Percentiles rank a stretch among this genome's conserved stretches.
phyloP scores from a whole-genome alignment of 192 early-diverging fungal species.

The Coemansia sp. region DNA sequence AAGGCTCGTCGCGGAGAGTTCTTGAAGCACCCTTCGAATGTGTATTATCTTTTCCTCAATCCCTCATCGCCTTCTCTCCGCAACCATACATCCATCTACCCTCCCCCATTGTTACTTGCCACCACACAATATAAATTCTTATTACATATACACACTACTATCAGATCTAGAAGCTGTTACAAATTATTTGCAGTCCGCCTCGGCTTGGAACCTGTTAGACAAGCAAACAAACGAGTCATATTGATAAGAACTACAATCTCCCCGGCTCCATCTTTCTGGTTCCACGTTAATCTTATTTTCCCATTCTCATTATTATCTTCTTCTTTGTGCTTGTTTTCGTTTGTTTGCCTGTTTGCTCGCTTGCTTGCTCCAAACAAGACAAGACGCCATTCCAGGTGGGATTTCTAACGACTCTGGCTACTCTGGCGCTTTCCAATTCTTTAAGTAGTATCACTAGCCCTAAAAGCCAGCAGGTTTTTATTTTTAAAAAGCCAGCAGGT shows the following conservation, averaged over 20 bases:
- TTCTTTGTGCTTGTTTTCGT: neutral
- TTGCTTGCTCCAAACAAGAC: neutral
- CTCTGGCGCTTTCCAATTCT: neutral
- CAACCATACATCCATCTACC: neutral
- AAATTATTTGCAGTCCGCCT: neutral
- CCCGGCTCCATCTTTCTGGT: neutral
- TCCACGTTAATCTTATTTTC: conserved; percentile 2
- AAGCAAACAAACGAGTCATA: neutral
- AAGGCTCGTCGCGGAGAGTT: neutral
- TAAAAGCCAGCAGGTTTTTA: neutral
- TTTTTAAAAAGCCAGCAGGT: no score
- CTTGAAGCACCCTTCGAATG: neutral
- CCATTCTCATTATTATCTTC: neutral
- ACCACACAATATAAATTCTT: neutral
- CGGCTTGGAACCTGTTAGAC: neutral
- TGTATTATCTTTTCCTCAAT: neutral
- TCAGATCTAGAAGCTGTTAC: no score
- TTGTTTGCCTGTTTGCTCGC: no score
- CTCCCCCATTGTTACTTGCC: neutral
- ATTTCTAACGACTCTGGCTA: neutral
- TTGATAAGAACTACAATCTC: neutral
- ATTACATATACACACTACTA: neutral
- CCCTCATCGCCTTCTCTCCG: neutral
- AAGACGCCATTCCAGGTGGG: neutral
- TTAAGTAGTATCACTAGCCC: neutral